Conservation (phyloP, 768 basidiomycete species). For the Pleurotus cornucopiae region DNA sequence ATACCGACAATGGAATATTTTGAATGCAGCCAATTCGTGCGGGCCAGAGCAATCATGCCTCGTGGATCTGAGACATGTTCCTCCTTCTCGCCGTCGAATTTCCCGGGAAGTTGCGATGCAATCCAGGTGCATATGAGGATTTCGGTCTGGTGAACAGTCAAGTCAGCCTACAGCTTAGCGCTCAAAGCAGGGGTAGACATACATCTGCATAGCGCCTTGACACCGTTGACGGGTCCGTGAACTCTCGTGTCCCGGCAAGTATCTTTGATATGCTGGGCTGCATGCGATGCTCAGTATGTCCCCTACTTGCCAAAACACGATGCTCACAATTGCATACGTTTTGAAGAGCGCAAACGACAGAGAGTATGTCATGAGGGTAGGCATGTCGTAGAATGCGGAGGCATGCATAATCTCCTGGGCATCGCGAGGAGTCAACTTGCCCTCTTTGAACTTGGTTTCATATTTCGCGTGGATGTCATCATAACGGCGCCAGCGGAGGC, state of each 20-base stretch:
- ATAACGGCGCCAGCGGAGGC: slow-evolving; percentile 38
- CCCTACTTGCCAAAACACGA: not conserved
- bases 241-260: slow-evolving; percentile 34
- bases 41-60: slow-evolving; percentile 30
- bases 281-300: not conserved
- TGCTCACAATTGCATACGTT: slow-evolving; percentile 43
- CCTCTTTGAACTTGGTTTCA: slow-evolving; percentile 24
- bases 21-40: slow-evolving; percentile 35
- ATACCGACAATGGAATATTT: slow-evolving; percentile 31
- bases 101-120: slow-evolving; percentile 26
- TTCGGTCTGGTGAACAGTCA: slow-evolving; percentile 30
- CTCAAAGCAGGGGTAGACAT: slow-evolving; percentile 14
- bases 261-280: slow-evolving; percentile 46
- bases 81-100: slow-evolving; percentile 11
- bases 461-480: slow-evolving; percentile 38
- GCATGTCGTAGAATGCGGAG: slow-evolving; percentile 40
- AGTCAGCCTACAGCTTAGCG: not conserved
- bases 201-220: slow-evolving; percentile 47
- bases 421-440: slow-evolving; percentile 37
- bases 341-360: slow-evolving; percentile 50
- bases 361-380: slow-evolving; percentile 32
- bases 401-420: slow-evolving; percentile 38
- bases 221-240: slow-evolving; percentile 29
- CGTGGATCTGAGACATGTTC: slow-evolving; percentile 25
- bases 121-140: slow-evolving; percentile 40